These are phyloP conservation scores for Aspergillus floridensis DNA, from an alignment of 2,329 filamentous ascomycete genomes.

Conservation along the genomic window DNA sequence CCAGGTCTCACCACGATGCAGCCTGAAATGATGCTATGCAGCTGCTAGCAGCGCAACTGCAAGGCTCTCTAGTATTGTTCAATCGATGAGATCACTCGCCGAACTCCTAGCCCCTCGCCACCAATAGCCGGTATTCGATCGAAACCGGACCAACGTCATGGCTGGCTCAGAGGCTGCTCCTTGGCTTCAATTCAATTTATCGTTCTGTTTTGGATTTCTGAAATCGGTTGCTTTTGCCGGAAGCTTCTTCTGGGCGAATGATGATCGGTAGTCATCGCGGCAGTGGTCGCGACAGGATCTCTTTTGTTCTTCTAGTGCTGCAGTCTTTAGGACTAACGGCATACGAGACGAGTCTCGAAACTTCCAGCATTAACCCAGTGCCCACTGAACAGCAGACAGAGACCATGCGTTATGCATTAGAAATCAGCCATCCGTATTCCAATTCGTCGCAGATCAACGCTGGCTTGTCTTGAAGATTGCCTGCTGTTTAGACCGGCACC, in stretches of 20 bases:
- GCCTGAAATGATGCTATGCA: constrained; percentile 11
- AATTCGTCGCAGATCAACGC: background rate
- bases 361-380: background rate
- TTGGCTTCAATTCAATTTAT: background rate
- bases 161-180: background rate
- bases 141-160: background rate
- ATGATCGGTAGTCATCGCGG: background rate
- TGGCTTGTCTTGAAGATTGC: background rate
- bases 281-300: background rate
- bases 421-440: constrained; percentile 10
- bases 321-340: background rate
- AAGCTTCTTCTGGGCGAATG: background rate
- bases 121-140: background rate
- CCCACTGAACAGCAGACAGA: background rate
- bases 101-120: background rate
- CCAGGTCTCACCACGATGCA: background rate
- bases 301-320: too few species aligned
- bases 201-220: background rate
- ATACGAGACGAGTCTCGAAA: background rate
- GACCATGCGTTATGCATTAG: constrained; percentile 12
- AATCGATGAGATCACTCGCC: background rate
- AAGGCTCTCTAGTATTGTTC: constrained; percentile 7
- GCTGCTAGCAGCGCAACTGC: constrained; percentile 9
- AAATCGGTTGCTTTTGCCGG: background rate
- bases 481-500: background rate